A percentile compares a stretch with the other conserved stretches of the same genome.
phyloP scores from a whole-genome alignment of 2,329 filamentous ascomycete species.

The Macrophomina tecta region DNA sequence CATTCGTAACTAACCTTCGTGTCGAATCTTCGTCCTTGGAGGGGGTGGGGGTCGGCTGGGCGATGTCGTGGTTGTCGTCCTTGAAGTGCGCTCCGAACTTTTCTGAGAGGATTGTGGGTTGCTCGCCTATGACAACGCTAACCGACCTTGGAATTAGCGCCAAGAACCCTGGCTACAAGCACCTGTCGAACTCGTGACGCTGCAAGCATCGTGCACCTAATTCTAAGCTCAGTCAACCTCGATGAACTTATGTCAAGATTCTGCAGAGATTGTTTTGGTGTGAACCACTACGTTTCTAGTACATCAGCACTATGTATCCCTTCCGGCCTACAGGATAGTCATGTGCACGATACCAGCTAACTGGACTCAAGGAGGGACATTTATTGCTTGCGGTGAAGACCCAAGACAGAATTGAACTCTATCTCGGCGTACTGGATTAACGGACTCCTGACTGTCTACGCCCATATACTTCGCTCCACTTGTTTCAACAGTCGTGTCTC shows the following conservation, averaged over 20 bases:
- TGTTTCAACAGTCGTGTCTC: neutral
- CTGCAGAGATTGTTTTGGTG: neutral
- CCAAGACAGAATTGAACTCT: neutral
- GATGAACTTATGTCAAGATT: neutral
- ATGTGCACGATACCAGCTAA: neutral
- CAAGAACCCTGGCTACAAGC: neutral
- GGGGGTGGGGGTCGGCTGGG: conserved; percentile 27
- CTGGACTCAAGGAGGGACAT: neutral
- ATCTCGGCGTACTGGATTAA: too few species aligned
- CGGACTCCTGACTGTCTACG: neutral
- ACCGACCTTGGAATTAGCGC: neutral
- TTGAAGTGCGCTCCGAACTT: conserved; percentile 17
- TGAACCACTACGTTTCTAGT: neutral
- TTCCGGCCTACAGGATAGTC: neutral
- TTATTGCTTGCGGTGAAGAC: neutral
- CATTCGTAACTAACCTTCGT: conserved; percentile 24
- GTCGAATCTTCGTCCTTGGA: conserved; percentile 27
- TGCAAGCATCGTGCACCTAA: conserved; percentile 23
- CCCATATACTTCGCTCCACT: neutral
- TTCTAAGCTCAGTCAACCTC: conserved; percentile 4
- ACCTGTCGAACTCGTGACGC: conserved; percentile 1
- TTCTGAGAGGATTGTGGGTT: conserved; percentile 28
- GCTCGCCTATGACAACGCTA: conserved; percentile 18
- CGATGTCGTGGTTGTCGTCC: conserved; percentile 29
- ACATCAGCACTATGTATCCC: neutral